Evolutionary conservation across 2,329 filamentous ascomycete species (phyloP).

Genomic region (Phyllosticta citriasiana): DNA sequence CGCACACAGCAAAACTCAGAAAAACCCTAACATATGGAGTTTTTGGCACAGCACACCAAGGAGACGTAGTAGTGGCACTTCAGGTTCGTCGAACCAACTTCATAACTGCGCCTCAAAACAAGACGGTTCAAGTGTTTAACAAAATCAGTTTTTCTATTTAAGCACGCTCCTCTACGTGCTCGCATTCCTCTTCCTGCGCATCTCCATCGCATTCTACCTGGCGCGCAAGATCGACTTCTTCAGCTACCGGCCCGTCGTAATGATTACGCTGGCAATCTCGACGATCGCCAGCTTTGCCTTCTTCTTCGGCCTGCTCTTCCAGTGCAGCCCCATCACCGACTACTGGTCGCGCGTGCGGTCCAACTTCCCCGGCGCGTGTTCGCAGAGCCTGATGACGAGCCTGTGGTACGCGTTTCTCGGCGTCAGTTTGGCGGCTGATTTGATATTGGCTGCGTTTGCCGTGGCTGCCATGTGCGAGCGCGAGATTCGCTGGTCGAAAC

Average conservation of each 20-base stretch:
- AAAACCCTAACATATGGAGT: background rate
- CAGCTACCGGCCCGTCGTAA: background rate
- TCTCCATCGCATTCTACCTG: background rate
- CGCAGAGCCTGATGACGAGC: background rate
- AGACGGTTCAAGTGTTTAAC: background rate
- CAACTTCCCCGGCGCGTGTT: background rate
- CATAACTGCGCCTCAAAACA: too few relatives aligned
- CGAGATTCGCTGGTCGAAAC: background rate
- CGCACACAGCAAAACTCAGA: background rate
- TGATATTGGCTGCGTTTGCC: background rate
- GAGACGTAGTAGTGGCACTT: constrained; percentile 7
- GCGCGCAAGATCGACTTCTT: background rate
- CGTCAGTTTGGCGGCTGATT: background rate
- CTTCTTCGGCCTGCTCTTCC: background rate
- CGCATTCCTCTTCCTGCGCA: background rate
- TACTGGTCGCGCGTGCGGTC: constrained; percentile 6
- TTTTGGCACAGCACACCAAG: constrained; percentile 1
- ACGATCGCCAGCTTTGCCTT: background rate
- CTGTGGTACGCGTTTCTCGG: background rate
- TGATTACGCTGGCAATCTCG: background rate
- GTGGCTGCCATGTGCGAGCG: background rate
- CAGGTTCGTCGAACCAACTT: background rate
- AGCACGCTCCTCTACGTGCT: constrained; percentile 1
- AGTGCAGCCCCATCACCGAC: background rate
- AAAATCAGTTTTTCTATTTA: constrained; percentile 1